Conservation (phyloP, 768 basidiomycete genomes). For the Rhodosporidiobolus odoratus region DNA sequence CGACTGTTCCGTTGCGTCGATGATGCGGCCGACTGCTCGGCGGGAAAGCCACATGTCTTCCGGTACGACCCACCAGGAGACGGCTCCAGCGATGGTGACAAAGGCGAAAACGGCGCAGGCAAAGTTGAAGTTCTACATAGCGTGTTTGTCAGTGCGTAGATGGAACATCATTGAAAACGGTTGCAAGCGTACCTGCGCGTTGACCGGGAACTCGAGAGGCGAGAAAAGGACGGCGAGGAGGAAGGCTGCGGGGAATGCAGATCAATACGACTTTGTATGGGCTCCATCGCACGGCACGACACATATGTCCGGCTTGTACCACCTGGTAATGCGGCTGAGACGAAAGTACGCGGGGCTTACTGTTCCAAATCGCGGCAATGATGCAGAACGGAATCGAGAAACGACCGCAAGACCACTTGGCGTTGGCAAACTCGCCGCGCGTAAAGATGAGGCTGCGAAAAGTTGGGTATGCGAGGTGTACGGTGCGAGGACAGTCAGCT, state of each 20-base stretch:
- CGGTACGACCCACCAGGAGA: slow-evolving; percentile 73
- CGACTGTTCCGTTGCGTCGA: slow-evolving; percentile 19
- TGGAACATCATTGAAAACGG: background rate
- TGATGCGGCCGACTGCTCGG: slow-evolving; percentile 48
- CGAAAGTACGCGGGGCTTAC: slow-evolving; percentile 41
- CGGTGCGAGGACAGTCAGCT: background rate
- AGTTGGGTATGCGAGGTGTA: background rate
- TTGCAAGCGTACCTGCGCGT: slow-evolving; percentile 45
- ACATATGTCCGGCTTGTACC: too few species aligned
- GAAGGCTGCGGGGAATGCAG: slow-evolving; percentile 26
- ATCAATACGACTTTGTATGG: background rate
- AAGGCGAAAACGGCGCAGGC: slow-evolving; percentile 71
- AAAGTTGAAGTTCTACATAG: slow-evolving; percentile 67
- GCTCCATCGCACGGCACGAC: too few species aligned
- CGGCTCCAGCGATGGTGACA: slow-evolving; percentile 69
- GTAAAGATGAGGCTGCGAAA: slow-evolving; percentile 66
- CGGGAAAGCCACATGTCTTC: slow-evolving; percentile 72
- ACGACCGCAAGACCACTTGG: slow-evolving; percentile 66
- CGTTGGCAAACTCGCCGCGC: slow-evolving; percentile 64
- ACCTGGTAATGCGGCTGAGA: background rate
- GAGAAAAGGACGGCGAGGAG: slow-evolving; percentile 48
- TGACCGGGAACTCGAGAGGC: slow-evolving; percentile 81
- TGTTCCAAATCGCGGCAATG: slow-evolving; percentile 64
- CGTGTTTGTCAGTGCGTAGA: background rate
- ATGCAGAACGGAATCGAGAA: slow-evolving; percentile 65